Conservation (phyloP, 1,139 yeast genomes). For the Geotrichum macrosporum region DNA sequence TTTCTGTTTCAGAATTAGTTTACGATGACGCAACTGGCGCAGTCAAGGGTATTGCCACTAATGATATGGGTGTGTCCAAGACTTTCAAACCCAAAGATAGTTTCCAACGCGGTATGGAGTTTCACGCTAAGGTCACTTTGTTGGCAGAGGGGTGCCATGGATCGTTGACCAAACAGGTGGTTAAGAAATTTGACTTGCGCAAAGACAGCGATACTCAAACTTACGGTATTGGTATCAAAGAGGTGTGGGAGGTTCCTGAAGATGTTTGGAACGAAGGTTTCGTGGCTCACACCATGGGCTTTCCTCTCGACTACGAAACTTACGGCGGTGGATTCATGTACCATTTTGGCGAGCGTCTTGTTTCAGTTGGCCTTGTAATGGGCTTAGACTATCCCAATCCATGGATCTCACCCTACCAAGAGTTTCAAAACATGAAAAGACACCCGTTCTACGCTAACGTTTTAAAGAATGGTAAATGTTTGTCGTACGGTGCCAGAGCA, state of each 20-base stretch:
- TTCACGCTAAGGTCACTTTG: slow-evolving; percentile 80
- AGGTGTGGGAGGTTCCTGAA: slow-evolving; percentile 93
- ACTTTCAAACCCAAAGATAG: slow-evolving; percentile 70
- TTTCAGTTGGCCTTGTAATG: slow-evolving; percentile 82
- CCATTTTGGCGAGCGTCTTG: slow-evolving; percentile 91
- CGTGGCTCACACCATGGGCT: slow-evolving; percentile 87
- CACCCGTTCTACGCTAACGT: slow-evolving; percentile 81
- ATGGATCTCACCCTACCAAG: slow-evolving; percentile 90
- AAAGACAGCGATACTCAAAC: slow-evolving; percentile 72
- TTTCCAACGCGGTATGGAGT: slow-evolving; percentile 95
- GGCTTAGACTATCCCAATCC: slow-evolving; percentile 94
- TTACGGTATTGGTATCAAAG: slow-evolving; percentile 91
- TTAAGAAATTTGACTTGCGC: slow-evolving; percentile 64
- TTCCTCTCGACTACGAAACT: slow-evolving; percentile 65
- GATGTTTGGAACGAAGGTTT: slow-evolving; percentile 75
- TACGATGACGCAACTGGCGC: slow-evolving; percentile 52
- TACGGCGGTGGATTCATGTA: slow-evolving; percentile 98
- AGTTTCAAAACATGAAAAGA: slow-evolving; percentile 87
- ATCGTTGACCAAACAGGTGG: slow-evolving; percentile 73
- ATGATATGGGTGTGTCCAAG: slow-evolving; percentile 79
- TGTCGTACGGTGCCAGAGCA: slow-evolving; percentile 93
- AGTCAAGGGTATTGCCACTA: slow-evolving; percentile 87
- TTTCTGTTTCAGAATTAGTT: slow-evolving; percentile 78
- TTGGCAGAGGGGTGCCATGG: slow-evolving; percentile 98
- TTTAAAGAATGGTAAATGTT: slow-evolving; percentile 82